Percentiles rank a stretch among this genome's conserved stretches.
Evolutionary conservation across 306 rosid species (phyloP).

Genomic region (Casuarina cunninghamiana): DNA sequence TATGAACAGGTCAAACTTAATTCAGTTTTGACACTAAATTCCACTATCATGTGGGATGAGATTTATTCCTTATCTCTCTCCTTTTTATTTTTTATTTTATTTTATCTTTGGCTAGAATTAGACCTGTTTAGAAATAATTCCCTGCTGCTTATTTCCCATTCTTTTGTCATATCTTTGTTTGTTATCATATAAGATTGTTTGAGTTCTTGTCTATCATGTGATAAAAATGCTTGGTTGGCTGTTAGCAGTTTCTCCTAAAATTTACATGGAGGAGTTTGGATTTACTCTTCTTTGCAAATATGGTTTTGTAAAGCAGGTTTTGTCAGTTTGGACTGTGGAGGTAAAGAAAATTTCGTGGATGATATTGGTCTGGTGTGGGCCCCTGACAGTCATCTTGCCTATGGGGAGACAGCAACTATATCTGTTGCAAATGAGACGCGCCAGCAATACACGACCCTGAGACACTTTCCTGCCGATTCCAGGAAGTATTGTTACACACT

Average conservation of each 20-base stretch:
- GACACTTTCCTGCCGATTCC: slow-evolving; percentile 87
- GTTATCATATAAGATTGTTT: neutral
- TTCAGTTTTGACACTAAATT: neutral
- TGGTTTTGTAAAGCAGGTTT: slow-evolving; percentile 57
- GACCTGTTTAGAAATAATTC: neutral
- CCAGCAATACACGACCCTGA: slow-evolving; percentile 65
- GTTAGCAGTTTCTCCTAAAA: neutral
- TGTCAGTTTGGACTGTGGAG: slow-evolving; percentile 96
- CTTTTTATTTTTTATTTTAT: neutral
- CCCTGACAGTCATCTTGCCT: slow-evolving; percentile 55
- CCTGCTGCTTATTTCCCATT: neutral
- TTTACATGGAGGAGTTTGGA: neutral
- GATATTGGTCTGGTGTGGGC: slow-evolving; percentile 80
- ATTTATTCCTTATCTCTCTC: neutral
- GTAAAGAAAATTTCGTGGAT: slow-evolving; percentile 62
- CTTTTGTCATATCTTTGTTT: neutral
- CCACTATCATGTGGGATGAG: neutral
- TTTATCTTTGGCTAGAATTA: too few relatives aligned
- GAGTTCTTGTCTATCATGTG: neutral
- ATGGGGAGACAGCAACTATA: slow-evolving; percentile 59
- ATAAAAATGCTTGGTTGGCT: neutral
- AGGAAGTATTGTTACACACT: slow-evolving; percentile 87
- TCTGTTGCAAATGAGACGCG: slow-evolving; percentile 69
- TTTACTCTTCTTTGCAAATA: neutral
- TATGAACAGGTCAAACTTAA: neutral